Percentiles rank a stretch among this genome's conserved stretches.
These are phyloP conservation scores for Pleurotus cornucopiae DNA, from an alignment of 768 basidiomycete species.

Conservation along the genomic window DNA sequence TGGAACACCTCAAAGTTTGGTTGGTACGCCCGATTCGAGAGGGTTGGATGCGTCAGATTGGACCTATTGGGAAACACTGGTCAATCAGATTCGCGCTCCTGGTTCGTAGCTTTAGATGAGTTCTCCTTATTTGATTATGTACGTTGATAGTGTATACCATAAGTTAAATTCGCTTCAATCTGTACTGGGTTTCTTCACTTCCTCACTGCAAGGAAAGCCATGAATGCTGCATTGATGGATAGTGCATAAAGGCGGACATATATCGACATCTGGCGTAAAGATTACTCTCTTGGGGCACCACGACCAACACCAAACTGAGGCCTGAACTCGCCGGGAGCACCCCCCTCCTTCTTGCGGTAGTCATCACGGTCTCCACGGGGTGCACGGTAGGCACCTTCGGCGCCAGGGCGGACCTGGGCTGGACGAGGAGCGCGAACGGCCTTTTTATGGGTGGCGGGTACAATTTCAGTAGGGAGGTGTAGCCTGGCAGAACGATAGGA, in stretches of 20 bases:
- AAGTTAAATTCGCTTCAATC: constrained; percentile 2
- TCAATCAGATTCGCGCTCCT: constrained; percentile 47
- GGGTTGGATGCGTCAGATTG: constrained; percentile 66
- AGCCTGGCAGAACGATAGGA: constrained; percentile 48
- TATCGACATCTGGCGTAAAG: background rate
- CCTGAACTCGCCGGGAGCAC: constrained; percentile 84
- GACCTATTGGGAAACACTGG: constrained; percentile 78
- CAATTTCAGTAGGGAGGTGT: constrained; percentile 93
- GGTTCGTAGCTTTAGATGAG: background rate
- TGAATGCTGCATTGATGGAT: background rate
- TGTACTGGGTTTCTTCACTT: background rate
- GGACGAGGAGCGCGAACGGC: constrained; percentile 84
- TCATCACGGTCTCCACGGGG: constrained; percentile 88
- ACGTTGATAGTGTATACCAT: constrained; percentile 1
- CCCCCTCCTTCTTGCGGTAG: constrained; percentile 89
- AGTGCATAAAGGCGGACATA: background rate
- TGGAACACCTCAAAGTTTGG: constrained; percentile 33
- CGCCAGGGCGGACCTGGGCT: constrained; percentile 66
- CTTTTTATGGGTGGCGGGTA: constrained; percentile 97
- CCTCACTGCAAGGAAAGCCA: background rate
- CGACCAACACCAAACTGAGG: constrained; percentile 91
- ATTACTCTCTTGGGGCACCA: constrained; percentile 73
- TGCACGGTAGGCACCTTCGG: constrained; percentile 78
- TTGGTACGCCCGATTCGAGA: constrained; percentile 35
- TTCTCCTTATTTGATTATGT: background rate